phyloP scores from a whole-genome alignment of 805 yeast species.

The Nakazawaea ishiwadae region DNA sequence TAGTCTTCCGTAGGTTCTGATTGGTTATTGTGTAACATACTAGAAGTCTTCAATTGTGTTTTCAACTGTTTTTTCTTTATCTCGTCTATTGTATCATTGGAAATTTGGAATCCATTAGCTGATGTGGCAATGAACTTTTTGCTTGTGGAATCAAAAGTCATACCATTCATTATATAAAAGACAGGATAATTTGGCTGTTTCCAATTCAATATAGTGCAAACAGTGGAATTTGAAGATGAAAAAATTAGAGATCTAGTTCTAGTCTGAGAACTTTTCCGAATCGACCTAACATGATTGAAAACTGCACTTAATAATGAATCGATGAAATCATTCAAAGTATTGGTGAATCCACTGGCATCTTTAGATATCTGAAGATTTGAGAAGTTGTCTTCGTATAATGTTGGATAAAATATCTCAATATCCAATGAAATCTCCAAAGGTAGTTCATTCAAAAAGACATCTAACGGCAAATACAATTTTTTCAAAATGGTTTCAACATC shows the following conservation, averaged over 20 bases:
- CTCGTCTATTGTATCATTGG: slow-evolving; percentile 8
- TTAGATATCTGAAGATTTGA: slow-evolving; percentile 20
- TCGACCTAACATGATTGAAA: slow-evolving; percentile 70
- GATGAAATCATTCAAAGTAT: slow-evolving; percentile 63
- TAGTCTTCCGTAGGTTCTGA: slow-evolving; percentile 3
- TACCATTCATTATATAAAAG: slow-evolving; percentile 74
- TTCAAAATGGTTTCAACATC: slow-evolving; percentile 40
- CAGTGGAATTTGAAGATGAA: slow-evolving; percentile 79
- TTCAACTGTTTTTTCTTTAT: slow-evolving; percentile 16
- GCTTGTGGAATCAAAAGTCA: slow-evolving; percentile 28
- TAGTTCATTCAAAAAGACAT: slow-evolving; percentile 49
- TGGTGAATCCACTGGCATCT: slow-evolving; percentile 17
- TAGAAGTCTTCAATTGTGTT: slow-evolving; percentile 6
- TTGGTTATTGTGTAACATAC: slow-evolving; percentile 1
- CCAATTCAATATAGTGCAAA: slow-evolving; percentile 96
- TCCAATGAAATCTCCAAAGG: slow-evolving; percentile 61
- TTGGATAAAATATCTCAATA: slow-evolving; percentile 75
- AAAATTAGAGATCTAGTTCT: slow-evolving; percentile 67
- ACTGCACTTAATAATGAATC: slow-evolving; percentile 68
- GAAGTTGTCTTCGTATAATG: slow-evolving; percentile 33
- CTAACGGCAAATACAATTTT: slow-evolving; percentile 54
- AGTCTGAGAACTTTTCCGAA: slow-evolving; percentile 22
- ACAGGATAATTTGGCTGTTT: slow-evolving; percentile 98
- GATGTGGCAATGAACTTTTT: slow-evolving; percentile 32
- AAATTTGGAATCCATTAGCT: slow-evolving; percentile 35